Percentiles rank a stretch among this genome's conserved stretches.
Evolutionary conservation across 176 grass and related monocot genomes (phyloP).

Genomic region (Oryza glaberrima): DNA sequence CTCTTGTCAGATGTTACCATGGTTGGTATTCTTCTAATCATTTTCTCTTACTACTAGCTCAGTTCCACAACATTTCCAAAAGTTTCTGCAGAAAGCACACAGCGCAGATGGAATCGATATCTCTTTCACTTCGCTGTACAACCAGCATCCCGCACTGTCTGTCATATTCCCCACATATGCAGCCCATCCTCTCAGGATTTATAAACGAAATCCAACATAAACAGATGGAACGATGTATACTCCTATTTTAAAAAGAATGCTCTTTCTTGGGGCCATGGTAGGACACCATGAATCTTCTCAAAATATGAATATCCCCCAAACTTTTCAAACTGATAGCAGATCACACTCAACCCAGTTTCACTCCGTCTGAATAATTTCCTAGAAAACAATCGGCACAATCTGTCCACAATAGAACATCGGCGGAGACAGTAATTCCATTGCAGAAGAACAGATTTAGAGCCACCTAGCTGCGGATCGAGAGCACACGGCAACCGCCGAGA

Average conservation of each 20-base stretch:
- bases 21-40: not conserved
- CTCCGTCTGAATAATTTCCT: not conserved
- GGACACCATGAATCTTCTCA: not conserved
- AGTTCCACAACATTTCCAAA: not conserved
- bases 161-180: not conserved
- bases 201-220: not conserved
- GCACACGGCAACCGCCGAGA: not conserved
- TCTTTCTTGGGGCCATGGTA: not conserved
- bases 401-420: not conserved
- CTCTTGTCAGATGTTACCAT: not conserved
- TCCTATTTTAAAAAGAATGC: not conserved
- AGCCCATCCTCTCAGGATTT: not conserved
- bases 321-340: not conserved
- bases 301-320: not conserved
- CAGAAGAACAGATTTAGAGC: conserved; percentile 9
- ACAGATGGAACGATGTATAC: not conserved
- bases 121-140: not conserved
- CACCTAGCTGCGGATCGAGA: conserved; percentile 35
- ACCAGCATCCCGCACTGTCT: not conserved
- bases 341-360: not conserved
- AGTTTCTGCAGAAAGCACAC: not conserved
- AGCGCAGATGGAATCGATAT: not conserved
- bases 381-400: not conserved
- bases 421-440: not conserved
- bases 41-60: not conserved